These are phyloP conservation scores for Cordyceps tenuipes DNA, from an alignment of 2,329 filamentous ascomycete species.

Conservation along the genomic window DNA sequence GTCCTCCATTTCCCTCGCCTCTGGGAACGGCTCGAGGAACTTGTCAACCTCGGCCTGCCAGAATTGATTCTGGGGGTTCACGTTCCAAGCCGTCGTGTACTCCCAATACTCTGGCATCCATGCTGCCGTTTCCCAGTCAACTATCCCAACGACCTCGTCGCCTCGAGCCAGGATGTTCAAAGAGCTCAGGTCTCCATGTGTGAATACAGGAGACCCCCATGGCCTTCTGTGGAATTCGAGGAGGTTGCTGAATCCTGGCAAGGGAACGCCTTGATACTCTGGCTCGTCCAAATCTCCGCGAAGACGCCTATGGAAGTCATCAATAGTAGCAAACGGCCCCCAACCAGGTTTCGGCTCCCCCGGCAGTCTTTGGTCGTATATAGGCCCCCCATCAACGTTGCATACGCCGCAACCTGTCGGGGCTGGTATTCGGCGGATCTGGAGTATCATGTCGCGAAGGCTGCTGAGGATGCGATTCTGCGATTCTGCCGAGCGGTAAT, in stretches of 20 bases:
- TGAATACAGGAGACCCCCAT: slow-evolving; percentile 25
- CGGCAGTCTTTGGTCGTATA: background rate
- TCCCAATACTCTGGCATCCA: slow-evolving; percentile 21
- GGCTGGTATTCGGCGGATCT: background rate
- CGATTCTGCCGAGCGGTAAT: background rate
- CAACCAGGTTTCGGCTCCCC: background rate
- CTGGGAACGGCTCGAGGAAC: background rate
- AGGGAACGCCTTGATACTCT: background rate
- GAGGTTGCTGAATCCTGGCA: slow-evolving; percentile 1
- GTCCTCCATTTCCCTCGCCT: slow-evolving; percentile 2
- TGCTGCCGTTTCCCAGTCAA: slow-evolving; percentile 21
- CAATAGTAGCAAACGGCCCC: background rate
- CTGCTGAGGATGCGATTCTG: background rate
- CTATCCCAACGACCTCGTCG: slow-evolving; percentile 21
- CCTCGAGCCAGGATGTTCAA: slow-evolving; percentile 21
- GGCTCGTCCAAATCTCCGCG: background rate
- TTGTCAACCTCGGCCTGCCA: slow-evolving; percentile 15
- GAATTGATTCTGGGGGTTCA: slow-evolving; percentile 15
- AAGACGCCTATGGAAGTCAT: background rate
- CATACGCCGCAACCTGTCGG: background rate
- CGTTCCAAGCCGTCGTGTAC: slow-evolving; percentile 15
- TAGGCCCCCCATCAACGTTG: background rate
- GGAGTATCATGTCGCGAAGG: background rate
- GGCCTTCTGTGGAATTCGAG: slow-evolving; percentile 13
- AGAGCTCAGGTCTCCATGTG: slow-evolving; percentile 30